Conservation (phyloP, 306 rosid species). For the Cicer cuneatum region DNA sequence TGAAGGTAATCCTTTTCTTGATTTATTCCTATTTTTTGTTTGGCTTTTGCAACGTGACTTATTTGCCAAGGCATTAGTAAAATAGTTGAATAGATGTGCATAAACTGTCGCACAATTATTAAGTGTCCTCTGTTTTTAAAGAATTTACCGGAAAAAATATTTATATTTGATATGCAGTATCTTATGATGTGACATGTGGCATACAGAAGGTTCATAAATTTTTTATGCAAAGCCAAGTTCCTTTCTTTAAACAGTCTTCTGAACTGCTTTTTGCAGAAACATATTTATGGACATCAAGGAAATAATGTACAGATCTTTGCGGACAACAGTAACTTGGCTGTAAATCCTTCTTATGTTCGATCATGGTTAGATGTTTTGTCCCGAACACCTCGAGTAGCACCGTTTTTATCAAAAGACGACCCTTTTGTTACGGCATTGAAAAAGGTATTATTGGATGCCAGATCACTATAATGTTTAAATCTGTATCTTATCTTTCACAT, state of each 20-base stretch:
- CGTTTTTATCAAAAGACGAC: slow-evolving; percentile 83
- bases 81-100: background rate
- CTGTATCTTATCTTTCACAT: slow-evolving; percentile 20
- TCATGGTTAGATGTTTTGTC: slow-evolving; percentile 93
- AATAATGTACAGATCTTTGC: slow-evolving; percentile 79
- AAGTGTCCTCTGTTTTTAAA: background rate
- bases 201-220: background rate
- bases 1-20: background rate
- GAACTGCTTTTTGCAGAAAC: slow-evolving; percentile 72
- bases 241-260: slow-evolving; percentile 33
- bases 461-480: background rate
- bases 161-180: background rate
- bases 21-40: background rate
- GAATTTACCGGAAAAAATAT: background rate
- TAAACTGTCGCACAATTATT: background rate
- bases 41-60: background rate
- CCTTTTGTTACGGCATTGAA: slow-evolving; percentile 78
- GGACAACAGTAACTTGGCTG: slow-evolving; percentile 81
- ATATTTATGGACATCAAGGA: slow-evolving; percentile 86
- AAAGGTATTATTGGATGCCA: slow-evolving; percentile 66
- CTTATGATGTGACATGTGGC: background rate
- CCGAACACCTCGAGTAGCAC: slow-evolving; percentile 91
- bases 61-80: background rate
- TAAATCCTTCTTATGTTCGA: slow-evolving; percentile 85
- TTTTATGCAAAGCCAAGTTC: slow-evolving; percentile 3